Base-by-base conservation (phyloP, 1,284 basidiomycete species). In the Puccinia novopanici region DNA sequence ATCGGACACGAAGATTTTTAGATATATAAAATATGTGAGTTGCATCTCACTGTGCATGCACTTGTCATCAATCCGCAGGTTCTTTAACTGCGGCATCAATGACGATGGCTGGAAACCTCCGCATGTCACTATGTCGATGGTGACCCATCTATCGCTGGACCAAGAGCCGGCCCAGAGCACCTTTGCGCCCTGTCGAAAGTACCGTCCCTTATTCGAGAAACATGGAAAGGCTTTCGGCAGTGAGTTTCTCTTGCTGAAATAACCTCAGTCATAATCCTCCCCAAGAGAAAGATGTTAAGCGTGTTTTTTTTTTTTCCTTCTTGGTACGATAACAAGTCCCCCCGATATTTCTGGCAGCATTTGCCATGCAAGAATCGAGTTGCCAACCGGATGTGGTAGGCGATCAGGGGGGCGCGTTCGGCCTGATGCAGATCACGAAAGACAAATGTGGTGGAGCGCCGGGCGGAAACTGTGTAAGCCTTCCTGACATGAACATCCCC, bases 311-410 rank as follows among this genome's bases (percentile, higher is more conserved):
- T 70, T 27, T 24, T 42, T 19, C n/a, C 19, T 40, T 76, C 71
- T 6, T 42, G 27, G n/a, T n/a, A n/a, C n/a, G n/a, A n/a, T n/a
- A n/a, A 81, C 17, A 12, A 89, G 89, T 90, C 57, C 91, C 91
- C 27, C 85, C 92, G 3, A 92, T 93, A 84, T 87, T 95, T 83
- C 86, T 95, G 63, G 93, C 93, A 4, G 89, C 93, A 0, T 92
- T 95, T 82, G 93, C 93, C 50, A 91, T 95, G 90, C 91, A 92
- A 85, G 91, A 92, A 86, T 90, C 89, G 59, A 87, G 88, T 67
- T 95, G 94, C 87, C 90, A 91, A 82, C 88, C 91, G 1, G 81
- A 86, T n/a, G 89, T 88, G 6, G 88, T 90, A 65, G 93, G 94
- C 80, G 91, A 91, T 34, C 67, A 82, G 19, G 92, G 88, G 13